Conservation (phyloP, 148 eudicot genomes). For the Vaccinium macrocarpon region DNA sequence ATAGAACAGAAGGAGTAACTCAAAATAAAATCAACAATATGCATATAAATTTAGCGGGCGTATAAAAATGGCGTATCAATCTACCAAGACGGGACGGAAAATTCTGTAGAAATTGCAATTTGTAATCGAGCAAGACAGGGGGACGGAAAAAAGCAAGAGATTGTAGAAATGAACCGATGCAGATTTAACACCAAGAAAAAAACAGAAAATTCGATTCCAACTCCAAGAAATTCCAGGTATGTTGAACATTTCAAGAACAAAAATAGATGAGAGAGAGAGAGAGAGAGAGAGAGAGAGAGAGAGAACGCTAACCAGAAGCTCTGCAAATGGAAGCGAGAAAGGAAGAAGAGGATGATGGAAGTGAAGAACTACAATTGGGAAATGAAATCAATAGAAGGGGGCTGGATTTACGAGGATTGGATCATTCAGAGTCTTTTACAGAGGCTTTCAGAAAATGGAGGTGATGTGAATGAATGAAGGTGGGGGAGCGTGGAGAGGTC, state of each 20-base stretch:
- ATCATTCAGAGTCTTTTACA: not conserved
- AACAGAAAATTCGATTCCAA: not conserved
- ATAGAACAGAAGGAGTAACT: too few relatives aligned
- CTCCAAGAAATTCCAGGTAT: not conserved
- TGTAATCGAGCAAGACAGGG: too few relatives aligned
- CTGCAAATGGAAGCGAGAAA: not conserved
- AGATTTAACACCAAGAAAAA: not conserved
- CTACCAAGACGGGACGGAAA: too few relatives aligned
- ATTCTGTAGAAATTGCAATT: too few relatives aligned
- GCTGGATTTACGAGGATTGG: not conserved
- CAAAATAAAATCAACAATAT: too few relatives aligned
- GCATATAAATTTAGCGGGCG: too few relatives aligned
- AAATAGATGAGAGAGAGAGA: slow-evolving; percentile 7
- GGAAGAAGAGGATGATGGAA: not conserved
- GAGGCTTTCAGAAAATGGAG: not conserved
- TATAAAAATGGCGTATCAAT: too few relatives aligned
- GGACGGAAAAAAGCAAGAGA: not conserved
- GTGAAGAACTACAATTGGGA: not conserved
- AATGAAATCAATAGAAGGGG: not conserved
- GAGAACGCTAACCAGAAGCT: slow-evolving; percentile 11
- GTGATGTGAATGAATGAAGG: not conserved
- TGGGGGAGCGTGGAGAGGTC: not conserved
- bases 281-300: slow-evolving; percentile 12
- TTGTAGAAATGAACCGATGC: not conserved
- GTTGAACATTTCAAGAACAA: not conserved